Percentiles rank a stretch among this genome's conserved stretches.
phyloP scores from a whole-genome alignment of 805 yeast species.

The Jamesozyma spencerorum region DNA sequence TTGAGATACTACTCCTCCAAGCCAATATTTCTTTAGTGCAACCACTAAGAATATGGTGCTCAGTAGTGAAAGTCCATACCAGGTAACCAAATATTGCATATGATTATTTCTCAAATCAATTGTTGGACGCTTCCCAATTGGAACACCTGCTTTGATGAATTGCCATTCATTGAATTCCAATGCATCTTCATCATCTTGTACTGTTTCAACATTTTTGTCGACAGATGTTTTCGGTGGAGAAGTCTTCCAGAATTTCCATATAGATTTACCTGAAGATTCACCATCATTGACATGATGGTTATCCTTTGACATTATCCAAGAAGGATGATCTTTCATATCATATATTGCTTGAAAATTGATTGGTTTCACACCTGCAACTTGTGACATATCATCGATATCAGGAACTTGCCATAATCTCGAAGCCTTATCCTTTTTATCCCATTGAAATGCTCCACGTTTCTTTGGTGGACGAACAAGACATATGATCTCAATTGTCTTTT shows the following conservation, averaged over 20 bases:
- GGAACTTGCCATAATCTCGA: conserved; percentile 67
- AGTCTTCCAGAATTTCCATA: conserved; percentile 28
- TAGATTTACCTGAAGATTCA: background rate
- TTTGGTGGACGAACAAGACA: conserved; percentile 67
- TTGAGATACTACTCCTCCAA: conserved; percentile 25
- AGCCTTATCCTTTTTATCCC: conserved; percentile 60
- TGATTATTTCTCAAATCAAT: conserved; percentile 83
- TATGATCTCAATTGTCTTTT: conserved; percentile 49
- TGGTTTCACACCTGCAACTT: conserved; percentile 55
- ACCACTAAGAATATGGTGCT: conserved; percentile 57
- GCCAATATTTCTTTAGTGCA: conserved; percentile 36
- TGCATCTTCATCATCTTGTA: background rate
- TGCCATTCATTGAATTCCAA: conserved; percentile 45
- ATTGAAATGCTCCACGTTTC: conserved; percentile 51
- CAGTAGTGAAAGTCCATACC: conserved; percentile 81
- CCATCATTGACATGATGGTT: too few species aligned
- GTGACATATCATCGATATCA: conserved; percentile 68
- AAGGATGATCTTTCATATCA: conserved; percentile 52
- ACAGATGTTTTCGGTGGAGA: background rate
- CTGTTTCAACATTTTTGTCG: background rate
- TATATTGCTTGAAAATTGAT: conserved; percentile 67
- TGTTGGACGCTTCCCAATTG: conserved; percentile 75
- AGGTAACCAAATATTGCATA: conserved; percentile 82
- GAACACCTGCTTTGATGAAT: conserved; percentile 75
- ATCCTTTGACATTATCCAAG: background rate